phyloP scores from a whole-genome alignment of 768 basidiomycete species.

The Termitomyces sp. region DNA sequence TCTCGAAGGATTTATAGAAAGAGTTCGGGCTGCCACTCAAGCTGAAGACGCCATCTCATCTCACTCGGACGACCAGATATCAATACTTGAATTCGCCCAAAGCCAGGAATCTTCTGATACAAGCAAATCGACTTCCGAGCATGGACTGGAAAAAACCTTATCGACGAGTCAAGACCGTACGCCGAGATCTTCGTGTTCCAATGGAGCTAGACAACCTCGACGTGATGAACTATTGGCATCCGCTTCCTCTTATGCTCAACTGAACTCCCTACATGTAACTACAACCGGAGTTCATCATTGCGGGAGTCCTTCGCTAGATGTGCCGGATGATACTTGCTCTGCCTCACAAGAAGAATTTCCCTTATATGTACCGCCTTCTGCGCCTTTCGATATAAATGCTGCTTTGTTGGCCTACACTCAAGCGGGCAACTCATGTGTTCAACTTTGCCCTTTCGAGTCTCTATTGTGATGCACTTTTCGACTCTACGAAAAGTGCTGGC shows the following conservation, averaged over 20 bases:
- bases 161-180: background rate
- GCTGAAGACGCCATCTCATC: background rate
- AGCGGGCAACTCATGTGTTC: background rate
- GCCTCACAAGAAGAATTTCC: constrained; percentile 3
- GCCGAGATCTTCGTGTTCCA: background rate
- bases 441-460: background rate
- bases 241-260: background rate
- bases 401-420: constrained; percentile 5
- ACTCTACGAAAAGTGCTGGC: background rate
- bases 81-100: background rate
- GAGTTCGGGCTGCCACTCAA: constrained; percentile 23
- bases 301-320: background rate
- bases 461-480: background rate
- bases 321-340: background rate
- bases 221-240: background rate
- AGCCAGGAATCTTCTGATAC: background rate
- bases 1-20: constrained; percentile 29
- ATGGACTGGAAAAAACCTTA: background rate
- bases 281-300: background rate
- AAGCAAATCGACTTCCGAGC: background rate
- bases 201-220: background rate
- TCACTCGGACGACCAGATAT: background rate
- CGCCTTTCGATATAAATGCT: constrained; percentile 10
- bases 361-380: background rate
- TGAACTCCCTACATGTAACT: background rate